phyloP scores from a whole-genome alignment of 306 rosid species.

The Ammopiptanthus mongolicus region DNA sequence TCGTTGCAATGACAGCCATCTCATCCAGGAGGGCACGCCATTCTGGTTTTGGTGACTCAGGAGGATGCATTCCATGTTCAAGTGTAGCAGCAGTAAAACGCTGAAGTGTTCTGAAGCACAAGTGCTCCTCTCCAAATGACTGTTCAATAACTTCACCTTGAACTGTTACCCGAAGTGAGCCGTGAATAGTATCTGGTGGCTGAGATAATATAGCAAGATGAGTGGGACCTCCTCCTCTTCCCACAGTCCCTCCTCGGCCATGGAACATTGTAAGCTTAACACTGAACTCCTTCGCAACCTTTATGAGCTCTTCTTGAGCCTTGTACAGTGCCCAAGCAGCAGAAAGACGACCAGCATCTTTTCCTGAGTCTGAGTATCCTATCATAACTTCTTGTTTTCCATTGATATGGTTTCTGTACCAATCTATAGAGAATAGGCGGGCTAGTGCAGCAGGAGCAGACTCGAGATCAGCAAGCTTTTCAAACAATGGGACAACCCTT shows the following conservation, averaged over 20 bases:
- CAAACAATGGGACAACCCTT: constrained; percentile 80
- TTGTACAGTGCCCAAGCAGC: constrained; percentile 85
- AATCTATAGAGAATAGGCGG: constrained; percentile 71
- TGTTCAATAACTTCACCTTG: constrained; percentile 94
- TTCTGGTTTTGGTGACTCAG: constrained; percentile 75
- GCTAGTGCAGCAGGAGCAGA: constrained; percentile 78
- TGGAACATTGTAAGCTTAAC: constrained; percentile 87
- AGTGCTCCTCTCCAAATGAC: constrained; percentile 84
- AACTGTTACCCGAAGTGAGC: constrained; percentile 78
- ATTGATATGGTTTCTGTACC: constrained; percentile 75
- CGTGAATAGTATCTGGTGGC: constrained; percentile 86
- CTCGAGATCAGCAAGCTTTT: constrained; percentile 79
- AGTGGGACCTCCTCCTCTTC: constrained; percentile 90
- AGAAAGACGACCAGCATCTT: constrained; percentile 85
- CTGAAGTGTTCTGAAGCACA: constrained; percentile 85
- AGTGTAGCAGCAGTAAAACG: constrained; percentile 88
- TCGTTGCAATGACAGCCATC: constrained; percentile 75
- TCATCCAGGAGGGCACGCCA: constrained; percentile 89
- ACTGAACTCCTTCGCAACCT: constrained; percentile 68
- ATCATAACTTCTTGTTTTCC: constrained; percentile 94
- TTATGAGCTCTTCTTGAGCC: constrained; percentile 76
- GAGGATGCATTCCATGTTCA: constrained; percentile 90
- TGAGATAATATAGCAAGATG: constrained; percentile 89
- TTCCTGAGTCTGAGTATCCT: constrained; percentile 87
- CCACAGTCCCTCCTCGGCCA: constrained; percentile 91